Conservation (phyloP, 768 basidiomycete genomes). For the Lentinula detonsa region DNA sequence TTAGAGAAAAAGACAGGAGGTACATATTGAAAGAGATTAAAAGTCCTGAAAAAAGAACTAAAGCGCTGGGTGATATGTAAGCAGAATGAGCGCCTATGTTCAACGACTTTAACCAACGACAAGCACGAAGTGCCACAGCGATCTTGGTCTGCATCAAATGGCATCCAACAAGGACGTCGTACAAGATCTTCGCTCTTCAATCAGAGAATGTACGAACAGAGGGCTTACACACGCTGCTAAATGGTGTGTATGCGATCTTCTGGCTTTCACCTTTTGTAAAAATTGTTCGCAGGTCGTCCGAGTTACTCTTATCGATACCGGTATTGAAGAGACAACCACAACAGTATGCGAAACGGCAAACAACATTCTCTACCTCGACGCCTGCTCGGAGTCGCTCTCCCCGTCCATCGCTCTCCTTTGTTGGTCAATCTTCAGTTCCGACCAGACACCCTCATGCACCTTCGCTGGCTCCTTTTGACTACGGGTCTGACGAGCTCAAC, state of each 20-base stretch:
- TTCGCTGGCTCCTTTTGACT: slow-evolving; percentile 20
- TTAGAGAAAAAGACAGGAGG: too few species aligned
- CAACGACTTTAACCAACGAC: too few species aligned
- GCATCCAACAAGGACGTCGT: slow-evolving; percentile 39
- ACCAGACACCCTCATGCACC: slow-evolving; percentile 32
- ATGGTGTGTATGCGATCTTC: slow-evolving; percentile 44
- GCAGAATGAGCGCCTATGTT: too few species aligned
- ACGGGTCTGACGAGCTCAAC: slow-evolving; percentile 43
- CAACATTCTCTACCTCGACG: slow-evolving; percentile 54
- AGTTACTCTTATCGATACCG: slow-evolving; percentile 61
- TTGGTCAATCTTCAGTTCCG: slow-evolving; percentile 16
- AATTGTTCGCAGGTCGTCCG: slow-evolving; percentile 55
- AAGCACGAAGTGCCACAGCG: too few species aligned
- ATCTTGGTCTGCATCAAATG: neutral
- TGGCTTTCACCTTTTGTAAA: slow-evolving; percentile 12
- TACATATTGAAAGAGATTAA: too few species aligned
- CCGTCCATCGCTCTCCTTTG: slow-evolving; percentile 30
- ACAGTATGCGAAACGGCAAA: slow-evolving; percentile 16
- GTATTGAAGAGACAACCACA: slow-evolving; percentile 33
- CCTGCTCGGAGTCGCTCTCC: slow-evolving; percentile 45
- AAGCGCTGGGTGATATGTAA: too few species aligned
- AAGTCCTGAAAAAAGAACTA: too few species aligned
- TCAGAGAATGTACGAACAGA: slow-evolving; percentile 69
- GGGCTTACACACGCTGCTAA: slow-evolving; percentile 68
- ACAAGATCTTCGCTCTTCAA: slow-evolving; percentile 52